Evolutionary conservation across 2,329 filamentous ascomycete genomes (phyloP), one percentile per base, ranked within the genome.

Genomic region (Paecilomyces fulvus): DNA sequence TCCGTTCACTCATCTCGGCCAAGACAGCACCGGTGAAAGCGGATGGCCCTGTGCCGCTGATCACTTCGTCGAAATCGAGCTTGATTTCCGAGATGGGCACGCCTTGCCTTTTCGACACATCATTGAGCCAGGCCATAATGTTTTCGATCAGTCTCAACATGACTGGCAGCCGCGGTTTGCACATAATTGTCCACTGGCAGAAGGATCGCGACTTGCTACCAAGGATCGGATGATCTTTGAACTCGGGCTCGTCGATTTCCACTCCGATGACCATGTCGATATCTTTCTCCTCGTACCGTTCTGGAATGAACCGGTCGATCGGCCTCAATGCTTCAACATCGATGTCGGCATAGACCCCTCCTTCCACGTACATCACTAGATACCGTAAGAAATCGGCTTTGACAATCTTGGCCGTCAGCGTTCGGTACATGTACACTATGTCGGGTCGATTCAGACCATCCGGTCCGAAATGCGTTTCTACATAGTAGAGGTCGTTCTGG

Each of bases 141-240:
- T 85, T 82, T 66, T 88, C 84, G 51, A 89, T 80, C 3, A 89
- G 77, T 30, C 75, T 74, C 68, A 88, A 75, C 84, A 89, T 88
- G 56, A 89, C 83, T 1, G 84, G 84, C 25, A 85, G 79, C 17
- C 78, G 75, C 0, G 86, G 85, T 65, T 88, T 87, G 63, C 82
- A 82, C 75, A 87, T 85, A 64, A 89, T 87, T 0, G 86, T 89
- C 86, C 86, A 89, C 65, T 89, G 86, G 67, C 86, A 89, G 67
- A 89, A 89, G 0, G 85, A 89, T 61, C 79, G 76, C 37, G 82
- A 88, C 70, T 89, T 89, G 52, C 78, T 79, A 12, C 86, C 86
- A 0, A 89, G 75, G 30, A 89, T 84, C 1, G 82, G 78, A 65
- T 89, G 86, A 52, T 83, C 71, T 17, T 72, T 74, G 71, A 83